Conservation (phyloP, 306 rosid genomes). For the Quercus agrifolia region DNA sequence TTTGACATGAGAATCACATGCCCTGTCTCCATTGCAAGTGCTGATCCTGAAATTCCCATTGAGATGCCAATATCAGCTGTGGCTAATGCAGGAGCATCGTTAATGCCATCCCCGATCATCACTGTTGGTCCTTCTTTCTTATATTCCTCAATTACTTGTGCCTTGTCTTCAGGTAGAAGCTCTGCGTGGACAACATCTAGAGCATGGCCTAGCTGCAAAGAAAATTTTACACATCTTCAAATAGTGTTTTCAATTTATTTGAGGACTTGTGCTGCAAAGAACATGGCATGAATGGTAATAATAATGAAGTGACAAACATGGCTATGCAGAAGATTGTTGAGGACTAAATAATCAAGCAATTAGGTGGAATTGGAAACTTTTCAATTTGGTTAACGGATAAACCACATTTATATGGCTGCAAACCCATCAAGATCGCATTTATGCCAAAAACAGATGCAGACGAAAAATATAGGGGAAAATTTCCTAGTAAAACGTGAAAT, state of each 20-base stretch:
- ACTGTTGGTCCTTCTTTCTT: constrained; percentile 72
- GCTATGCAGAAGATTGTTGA: not conserved
- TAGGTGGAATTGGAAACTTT: not conserved
- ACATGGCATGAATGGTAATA: not conserved
- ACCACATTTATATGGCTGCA: not conserved
- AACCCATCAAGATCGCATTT: not conserved
- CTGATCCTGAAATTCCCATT: constrained; percentile 97
- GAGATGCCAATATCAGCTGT: constrained; percentile 88
- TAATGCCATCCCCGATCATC: constrained; percentile 92
- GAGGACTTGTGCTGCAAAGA: not conserved
- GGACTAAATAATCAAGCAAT: not conserved
- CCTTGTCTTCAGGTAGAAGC: constrained; percentile 86
- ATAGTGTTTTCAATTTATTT: not conserved
- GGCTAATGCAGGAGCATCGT: constrained; percentile 92
- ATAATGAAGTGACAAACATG: not conserved
- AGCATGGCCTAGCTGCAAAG: constrained; percentile 57
- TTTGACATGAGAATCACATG: constrained; percentile 78
- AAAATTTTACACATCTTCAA: constrained; percentile 8
- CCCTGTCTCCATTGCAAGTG: constrained; percentile 83
- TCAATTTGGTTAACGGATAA: not conserved
- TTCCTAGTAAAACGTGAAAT: too few relatives aligned
- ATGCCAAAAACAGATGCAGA: not conserved
- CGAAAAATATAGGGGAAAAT: not conserved
- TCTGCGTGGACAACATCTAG: constrained; percentile 69
- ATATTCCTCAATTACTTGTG: constrained; percentile 55